phyloP scores from a whole-genome alignment of 768 basidiomycete species.

The Amanita jacksonii region DNA sequence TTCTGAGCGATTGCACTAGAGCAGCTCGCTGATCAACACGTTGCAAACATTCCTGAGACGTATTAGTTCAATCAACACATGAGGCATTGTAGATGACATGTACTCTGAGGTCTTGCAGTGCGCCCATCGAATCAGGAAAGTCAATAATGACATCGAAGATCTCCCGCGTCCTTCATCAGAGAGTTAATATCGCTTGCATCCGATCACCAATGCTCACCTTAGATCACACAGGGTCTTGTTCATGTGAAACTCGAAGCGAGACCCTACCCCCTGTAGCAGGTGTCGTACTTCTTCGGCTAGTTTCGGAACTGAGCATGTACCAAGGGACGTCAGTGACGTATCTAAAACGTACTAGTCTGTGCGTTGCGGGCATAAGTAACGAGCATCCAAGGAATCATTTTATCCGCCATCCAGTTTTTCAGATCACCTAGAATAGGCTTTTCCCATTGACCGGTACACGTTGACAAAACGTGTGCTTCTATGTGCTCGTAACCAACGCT shows the following conservation, averaged over 20 bases:
- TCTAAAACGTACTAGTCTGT: constrained; percentile 34
- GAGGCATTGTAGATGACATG: neutral
- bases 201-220: constrained; percentile 36
- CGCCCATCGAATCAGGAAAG: constrained; percentile 79
- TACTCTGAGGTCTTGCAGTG: constrained; percentile 81
- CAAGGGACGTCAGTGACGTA: no score
- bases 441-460: constrained; percentile 63
- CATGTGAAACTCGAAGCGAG: constrained; percentile 86
- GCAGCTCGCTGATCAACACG: constrained; percentile 73
- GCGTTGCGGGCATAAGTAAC: constrained; percentile 67
- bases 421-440: constrained; percentile 51
- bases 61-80: neutral
- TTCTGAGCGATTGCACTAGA: constrained; percentile 69
- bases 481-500: constrained; percentile 84
- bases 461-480: constrained; percentile 56
- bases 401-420: constrained; percentile 69
- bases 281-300: constrained; percentile 64
- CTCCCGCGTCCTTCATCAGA: constrained; percentile 50
- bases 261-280: constrained; percentile 69
- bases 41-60: constrained; percentile 58
- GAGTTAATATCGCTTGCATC: neutral
- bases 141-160: constrained; percentile 97
- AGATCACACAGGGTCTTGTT: constrained; percentile 86
- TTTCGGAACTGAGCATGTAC: constrained; percentile 7
- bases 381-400: constrained; percentile 80